These are phyloP conservation scores for Suhomyces prunicola DNA, from an alignment of 805 yeast genomes.

Conservation along the genomic window DNA sequence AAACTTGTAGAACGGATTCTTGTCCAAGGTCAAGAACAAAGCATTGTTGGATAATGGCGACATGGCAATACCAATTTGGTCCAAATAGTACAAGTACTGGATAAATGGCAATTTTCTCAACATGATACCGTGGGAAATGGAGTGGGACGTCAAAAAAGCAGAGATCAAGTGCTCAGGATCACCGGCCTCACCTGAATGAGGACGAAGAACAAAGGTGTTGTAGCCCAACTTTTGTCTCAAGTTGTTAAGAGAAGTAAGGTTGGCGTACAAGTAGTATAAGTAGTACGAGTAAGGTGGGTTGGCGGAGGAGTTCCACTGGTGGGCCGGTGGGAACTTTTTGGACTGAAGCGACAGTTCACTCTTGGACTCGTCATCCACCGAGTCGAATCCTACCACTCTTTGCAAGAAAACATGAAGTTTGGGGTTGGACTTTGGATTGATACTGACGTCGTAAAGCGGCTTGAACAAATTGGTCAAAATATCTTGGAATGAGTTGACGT, in stretches of 20 bases:
- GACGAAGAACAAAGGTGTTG: conserved; percentile 91
- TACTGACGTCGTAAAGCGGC: conserved; percentile 88
- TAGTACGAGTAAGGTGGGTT: conserved; percentile 99
- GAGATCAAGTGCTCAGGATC: conserved; percentile 95
- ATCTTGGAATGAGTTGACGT: conserved; percentile 70
- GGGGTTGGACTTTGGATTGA: conserved; percentile 85
- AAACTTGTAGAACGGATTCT: conserved; percentile 89
- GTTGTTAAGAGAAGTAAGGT: conserved; percentile 79
- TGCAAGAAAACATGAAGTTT: conserved; percentile 84
- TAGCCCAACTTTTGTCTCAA: conserved; percentile 74
- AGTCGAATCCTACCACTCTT: conserved; percentile 95
- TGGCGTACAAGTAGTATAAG: conserved; percentile 83
- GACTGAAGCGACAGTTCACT: conserved; percentile 73
- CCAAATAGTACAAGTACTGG: conserved; percentile 88
- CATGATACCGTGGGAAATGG: conserved; percentile 93
- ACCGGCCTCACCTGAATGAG: conserved; percentile 99
- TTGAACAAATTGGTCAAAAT: conserved; percentile 73
- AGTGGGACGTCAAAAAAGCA: conserved; percentile 84
- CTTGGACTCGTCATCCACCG: conserved; percentile 97
- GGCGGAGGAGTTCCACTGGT: conserved; percentile 68
- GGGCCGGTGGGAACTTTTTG: conserved; percentile 81
- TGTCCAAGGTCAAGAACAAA: conserved; percentile 89
- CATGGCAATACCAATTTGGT: conserved; percentile 97
- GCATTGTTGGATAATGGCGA: conserved; percentile 97
- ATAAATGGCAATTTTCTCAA: conserved; percentile 92